A percentile compares a stretch with the other conserved stretches of the same genome.
phyloP scores from a whole-genome alignment of 345 rosid genomes.

The Citrus sp. region DNA sequence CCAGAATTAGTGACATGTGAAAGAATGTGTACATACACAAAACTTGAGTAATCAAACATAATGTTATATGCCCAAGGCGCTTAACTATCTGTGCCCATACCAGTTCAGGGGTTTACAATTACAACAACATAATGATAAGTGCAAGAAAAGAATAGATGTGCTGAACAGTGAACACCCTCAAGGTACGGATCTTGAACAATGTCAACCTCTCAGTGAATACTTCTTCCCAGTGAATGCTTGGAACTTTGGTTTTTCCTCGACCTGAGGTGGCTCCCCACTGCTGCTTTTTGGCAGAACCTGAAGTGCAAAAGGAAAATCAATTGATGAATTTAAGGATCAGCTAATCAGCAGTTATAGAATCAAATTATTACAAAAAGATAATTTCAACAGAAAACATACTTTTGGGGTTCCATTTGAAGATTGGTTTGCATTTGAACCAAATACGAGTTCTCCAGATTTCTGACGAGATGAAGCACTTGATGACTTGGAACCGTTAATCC shows the following conservation, averaged over 20 bases:
- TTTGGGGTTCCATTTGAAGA: conserved; percentile 22
- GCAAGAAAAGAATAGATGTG: background rate
- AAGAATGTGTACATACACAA: background rate
- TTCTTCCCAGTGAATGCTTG: conserved; percentile 68
- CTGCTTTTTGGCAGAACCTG: conserved; percentile 32
- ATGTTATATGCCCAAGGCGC: background rate
- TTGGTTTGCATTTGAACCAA: conserved; percentile 43
- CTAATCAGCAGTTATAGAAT: background rate
- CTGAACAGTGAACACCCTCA: background rate
- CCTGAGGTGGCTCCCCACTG: conserved; percentile 28
- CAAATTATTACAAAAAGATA: background rate
- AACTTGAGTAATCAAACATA: background rate
- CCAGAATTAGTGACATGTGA: no score
- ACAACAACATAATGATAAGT: background rate
- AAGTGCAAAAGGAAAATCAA: conserved; percentile 10
- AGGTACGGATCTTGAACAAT: background rate
- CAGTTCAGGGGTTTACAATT: background rate
- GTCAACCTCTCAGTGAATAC: conserved; percentile 45
- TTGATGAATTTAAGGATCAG: background rate
- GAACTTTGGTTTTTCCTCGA: conserved; percentile 43
- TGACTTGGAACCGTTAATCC: conserved; percentile 22
- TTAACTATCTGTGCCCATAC: background rate
- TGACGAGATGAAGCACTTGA: conserved; percentile 21
- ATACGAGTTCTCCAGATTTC: conserved; percentile 47
- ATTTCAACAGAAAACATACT: conserved; percentile 20